These are phyloP conservation scores for Arthroderma uncinatum DNA, from an alignment of 2,329 filamentous ascomycete genomes.

Conservation along the genomic window DNA sequence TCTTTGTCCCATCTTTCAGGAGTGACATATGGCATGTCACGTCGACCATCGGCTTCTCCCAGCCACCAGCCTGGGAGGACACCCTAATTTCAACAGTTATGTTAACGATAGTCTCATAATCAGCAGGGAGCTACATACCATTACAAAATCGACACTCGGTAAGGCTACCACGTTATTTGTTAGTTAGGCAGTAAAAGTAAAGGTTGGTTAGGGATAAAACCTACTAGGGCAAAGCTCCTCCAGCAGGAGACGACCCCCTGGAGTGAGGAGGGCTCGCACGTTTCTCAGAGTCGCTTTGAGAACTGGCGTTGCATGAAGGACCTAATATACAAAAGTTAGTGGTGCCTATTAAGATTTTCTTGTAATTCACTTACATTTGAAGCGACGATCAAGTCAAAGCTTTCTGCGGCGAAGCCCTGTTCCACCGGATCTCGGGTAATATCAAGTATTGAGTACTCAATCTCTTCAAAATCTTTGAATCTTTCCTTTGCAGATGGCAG, in stretches of 20 bases:
- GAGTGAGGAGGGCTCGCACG: background rate
- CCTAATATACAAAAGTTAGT: background rate
- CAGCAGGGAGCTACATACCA: background rate
- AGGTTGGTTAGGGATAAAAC: background rate
- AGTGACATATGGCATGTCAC: background rate
- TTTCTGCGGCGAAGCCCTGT: background rate
- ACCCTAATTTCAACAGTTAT: background rate
- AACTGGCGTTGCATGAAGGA: background rate
- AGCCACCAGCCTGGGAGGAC: conserved; percentile 11
- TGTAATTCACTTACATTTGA: background rate
- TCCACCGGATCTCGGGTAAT: background rate
- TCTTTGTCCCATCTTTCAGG: conserved; percentile 6
- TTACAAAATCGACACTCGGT: background rate
- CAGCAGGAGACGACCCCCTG: background rate
- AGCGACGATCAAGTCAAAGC: background rate
- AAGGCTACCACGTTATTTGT: background rate
- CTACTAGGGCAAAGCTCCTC: background rate
- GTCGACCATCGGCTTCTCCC: conserved; percentile 4
- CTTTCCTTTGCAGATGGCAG: background rate
- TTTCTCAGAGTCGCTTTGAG: background rate
- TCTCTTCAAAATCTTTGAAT: background rate
- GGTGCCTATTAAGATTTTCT: background rate
- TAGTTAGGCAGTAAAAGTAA: background rate
- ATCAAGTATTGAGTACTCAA: background rate
- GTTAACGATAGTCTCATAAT: background rate